Conservation (phyloP, 2,329 filamentous ascomycete species). For the Trichoderma sp. region DNA sequence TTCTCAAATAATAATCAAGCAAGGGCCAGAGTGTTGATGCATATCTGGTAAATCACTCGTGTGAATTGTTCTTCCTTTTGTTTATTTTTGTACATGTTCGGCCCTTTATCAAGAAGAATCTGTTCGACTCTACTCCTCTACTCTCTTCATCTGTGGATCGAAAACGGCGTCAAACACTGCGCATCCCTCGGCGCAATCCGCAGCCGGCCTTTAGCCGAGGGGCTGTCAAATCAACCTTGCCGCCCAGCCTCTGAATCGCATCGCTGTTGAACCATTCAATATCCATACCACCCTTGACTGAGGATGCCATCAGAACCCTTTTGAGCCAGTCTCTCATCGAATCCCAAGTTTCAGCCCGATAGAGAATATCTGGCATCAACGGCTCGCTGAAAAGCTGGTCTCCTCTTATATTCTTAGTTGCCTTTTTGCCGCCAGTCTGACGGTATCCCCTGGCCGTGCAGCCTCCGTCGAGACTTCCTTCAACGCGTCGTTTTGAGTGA, state of each 20-base stretch:
- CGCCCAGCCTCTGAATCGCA: neutral
- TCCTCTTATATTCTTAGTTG: neutral
- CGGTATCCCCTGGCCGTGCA: constrained; percentile 4
- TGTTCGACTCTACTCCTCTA: too few species aligned
- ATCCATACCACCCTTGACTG: constrained; percentile 17
- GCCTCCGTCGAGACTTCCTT: constrained; percentile 4
- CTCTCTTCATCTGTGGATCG: too few species aligned
- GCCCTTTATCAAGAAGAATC: too few species aligned
- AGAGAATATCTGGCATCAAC: neutral
- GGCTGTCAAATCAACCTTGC: constrained; percentile 13
- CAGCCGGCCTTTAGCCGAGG: constrained; percentile 25
- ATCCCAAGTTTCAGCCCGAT: constrained; percentile 28
- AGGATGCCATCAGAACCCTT: constrained; percentile 20
- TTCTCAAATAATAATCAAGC: too few species aligned
- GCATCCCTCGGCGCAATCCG: neutral
- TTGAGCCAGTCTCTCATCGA: neutral
- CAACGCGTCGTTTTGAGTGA: constrained; percentile 6
- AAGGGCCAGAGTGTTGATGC: too few species aligned
- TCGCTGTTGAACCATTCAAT: constrained; percentile 3
- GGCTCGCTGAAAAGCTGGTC: neutral
- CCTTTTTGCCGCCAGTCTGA: neutral
- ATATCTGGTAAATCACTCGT: too few species aligned
- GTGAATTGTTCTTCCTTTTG: too few species aligned
- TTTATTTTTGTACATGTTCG: too few species aligned
- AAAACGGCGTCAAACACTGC: neutral